These are phyloP conservation scores for Syncephalis plumigaleata DNA, from an alignment of 371 early-diverging fungal genomes.

Conservation along the genomic window DNA sequence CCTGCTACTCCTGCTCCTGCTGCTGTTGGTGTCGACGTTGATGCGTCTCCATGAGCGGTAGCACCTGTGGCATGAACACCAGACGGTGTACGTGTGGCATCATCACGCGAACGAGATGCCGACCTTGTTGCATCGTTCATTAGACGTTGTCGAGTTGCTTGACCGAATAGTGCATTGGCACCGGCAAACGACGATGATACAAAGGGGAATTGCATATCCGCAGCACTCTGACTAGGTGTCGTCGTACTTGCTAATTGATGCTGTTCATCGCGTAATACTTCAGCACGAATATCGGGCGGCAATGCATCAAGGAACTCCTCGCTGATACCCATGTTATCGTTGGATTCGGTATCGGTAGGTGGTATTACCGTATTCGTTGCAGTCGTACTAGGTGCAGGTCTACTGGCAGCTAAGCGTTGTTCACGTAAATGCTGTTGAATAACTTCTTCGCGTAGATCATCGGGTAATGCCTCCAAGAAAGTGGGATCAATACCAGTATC, in stretches of 20 bases:
- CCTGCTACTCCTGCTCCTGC: slow-evolving; percentile 6
- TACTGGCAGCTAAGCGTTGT: slow-evolving; percentile 9
- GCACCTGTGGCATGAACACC: no score
- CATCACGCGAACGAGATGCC: no score
- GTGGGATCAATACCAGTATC: slow-evolving; percentile 87
- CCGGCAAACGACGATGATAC: slow-evolving; percentile 8
- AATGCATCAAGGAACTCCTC: slow-evolving; percentile 64
- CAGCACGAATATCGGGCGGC: slow-evolving; percentile 64
- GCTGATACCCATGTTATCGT: slow-evolving; percentile 17
- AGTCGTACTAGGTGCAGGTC: slow-evolving; percentile 8
- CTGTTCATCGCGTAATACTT: slow-evolving; percentile 38
- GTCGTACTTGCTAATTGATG: slow-evolving; percentile 8
- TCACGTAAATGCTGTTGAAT: slow-evolving; percentile 56
- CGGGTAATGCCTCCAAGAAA: slow-evolving; percentile 90
- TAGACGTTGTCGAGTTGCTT: slow-evolving; percentile 8
- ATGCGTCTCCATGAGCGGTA: no score
- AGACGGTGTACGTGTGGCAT: no score
- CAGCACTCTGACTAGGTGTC: neutral
- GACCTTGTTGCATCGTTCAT: slow-evolving; percentile 5
- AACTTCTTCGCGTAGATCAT: slow-evolving; percentile 86
- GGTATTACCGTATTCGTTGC: slow-evolving; percentile 11
- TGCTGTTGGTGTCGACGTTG: slow-evolving; percentile 2
- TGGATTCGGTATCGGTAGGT: no score
- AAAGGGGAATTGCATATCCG: slow-evolving; percentile 5
- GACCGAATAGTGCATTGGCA: slow-evolving; percentile 14